Base-by-base conservation (phyloP, 2,329 filamentous ascomycete genomes). In the Colletotrichum liaoningense region DNA sequence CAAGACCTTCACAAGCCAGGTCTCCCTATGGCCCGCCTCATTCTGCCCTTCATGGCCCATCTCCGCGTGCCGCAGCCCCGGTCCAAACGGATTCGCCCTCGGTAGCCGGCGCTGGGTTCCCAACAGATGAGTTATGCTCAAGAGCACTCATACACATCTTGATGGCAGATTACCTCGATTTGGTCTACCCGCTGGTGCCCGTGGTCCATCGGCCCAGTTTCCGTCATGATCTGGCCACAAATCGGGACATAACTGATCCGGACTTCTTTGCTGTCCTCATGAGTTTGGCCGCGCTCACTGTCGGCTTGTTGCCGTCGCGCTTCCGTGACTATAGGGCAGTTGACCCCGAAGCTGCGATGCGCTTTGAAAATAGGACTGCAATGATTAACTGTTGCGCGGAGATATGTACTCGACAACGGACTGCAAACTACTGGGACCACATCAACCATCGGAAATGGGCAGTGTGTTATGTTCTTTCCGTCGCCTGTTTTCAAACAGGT, bases 401-500 rank as follows among this genome's bases (percentile, higher is more conserved):
- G 28, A 68, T 75, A 35, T 79, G 78, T 55, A 71, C 76, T 16
- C 77, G 77, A 0, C 71, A 76, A 8, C 75, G 79, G 14, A 73
- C 73, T 1, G 58, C 69, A 6, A 73, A 62, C 26, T 79, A 79
- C 46, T 80, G 78, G 75, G 78, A 80, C 54, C 72, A 77, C 2
- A 75, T 80, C 5, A 82, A 77, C 72, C 79, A 80, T 46, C 76
- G 78, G n/a, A 83, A 83, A 57, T 83, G 81, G 78, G 79, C 81
- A 5, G 76, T 79, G 1, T 79, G 79, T 1, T 84, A 82, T 62
- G 69, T 81, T 1, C 73, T 82, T 4, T 79, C 77, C 14, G 78
- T 81, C 5, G 78, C 79, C 0, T 80, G 79, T 22, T 78, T 82
- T 59, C 81, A 83, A 49, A 79, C 81, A 0, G 81, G 82, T 1